A percentile compares a stretch with the other conserved stretches of the same genome.
phyloP scores from a whole-genome alignment of 2,329 filamentous ascomycete genomes.

The Lizonia empirigonia region DNA sequence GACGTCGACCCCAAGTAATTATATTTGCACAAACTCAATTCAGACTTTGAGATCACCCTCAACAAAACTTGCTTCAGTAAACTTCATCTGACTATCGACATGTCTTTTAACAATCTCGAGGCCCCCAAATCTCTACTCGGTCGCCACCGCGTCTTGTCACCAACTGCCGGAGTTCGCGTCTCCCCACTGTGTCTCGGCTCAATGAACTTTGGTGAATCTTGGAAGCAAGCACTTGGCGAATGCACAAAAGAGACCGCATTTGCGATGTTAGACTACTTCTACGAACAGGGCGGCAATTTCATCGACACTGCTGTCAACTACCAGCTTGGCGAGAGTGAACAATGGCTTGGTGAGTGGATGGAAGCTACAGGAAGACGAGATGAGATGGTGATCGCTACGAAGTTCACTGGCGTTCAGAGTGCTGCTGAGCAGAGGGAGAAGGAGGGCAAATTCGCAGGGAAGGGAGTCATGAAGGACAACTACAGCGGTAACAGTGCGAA shows the following conservation, averaged over 20 bases:
- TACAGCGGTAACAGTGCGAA: constrained; percentile 33
- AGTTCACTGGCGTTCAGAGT: constrained; percentile 32
- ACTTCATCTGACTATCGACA: not conserved
- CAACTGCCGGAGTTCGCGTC: constrained; percentile 57
- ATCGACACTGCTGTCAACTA: constrained; percentile 65
- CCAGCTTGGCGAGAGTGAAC: constrained; percentile 49
- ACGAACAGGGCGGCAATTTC: constrained; percentile 72
- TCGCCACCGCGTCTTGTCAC: constrained; percentile 56
- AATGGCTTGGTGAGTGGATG: constrained; percentile 54
- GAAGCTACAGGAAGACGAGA: constrained; percentile 44
- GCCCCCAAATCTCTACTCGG: constrained; percentile 47
- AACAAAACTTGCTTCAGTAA: no score
- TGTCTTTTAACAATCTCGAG: constrained; percentile 13
- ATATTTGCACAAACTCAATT: no score
- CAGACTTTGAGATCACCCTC: no score
- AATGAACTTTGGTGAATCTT: constrained; percentile 58
- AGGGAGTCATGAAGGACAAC: constrained; percentile 29
- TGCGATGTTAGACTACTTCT: constrained; percentile 69
- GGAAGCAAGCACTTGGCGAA: constrained; percentile 45
- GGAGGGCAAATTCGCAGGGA: constrained; percentile 4
- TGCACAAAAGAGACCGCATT: constrained; percentile 69
- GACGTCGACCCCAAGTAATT: not conserved
- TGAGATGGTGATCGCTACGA: constrained; percentile 51
- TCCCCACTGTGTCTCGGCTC: constrained; percentile 57
- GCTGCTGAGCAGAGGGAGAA: constrained; percentile 10